Conservation (phyloP, 371 early-diverging fungal genomes). For the Ecytonucleospora hepatopenaei region DNA sequence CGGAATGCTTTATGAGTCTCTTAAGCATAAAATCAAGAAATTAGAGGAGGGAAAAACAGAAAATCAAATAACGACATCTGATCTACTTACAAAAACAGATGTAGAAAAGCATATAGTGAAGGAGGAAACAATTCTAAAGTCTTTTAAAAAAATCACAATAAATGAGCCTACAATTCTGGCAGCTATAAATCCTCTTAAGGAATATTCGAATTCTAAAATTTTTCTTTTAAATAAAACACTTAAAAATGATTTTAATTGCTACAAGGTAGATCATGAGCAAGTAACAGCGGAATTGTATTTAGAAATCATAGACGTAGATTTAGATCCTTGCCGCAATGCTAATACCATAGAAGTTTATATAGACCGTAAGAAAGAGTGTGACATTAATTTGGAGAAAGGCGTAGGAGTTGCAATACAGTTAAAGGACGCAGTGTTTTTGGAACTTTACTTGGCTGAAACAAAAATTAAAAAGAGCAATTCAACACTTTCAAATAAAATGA, state of each 20-base stretch:
- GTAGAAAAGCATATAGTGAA: background rate
- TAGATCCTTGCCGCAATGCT: conserved; percentile 22
- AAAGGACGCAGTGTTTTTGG: conserved; percentile 6
- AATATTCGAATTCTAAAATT: background rate
- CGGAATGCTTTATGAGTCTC: background rate
- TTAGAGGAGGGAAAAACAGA: background rate
- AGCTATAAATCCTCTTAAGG: background rate
- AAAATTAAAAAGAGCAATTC: background rate
- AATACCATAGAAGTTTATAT: conserved; percentile 16
- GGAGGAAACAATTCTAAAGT: background rate
- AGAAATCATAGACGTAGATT: background rate
- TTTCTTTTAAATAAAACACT: background rate
- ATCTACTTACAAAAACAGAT: background rate
- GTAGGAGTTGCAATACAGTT: conserved; percentile 1
- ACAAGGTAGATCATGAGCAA: background rate
- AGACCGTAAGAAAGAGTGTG: conserved; percentile 2
- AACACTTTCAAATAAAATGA: background rate
- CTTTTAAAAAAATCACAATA: background rate
- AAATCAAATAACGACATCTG: background rate
- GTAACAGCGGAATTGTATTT: conserved; percentile 11
- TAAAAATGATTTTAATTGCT: background rate
- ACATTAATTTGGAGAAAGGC: background rate
- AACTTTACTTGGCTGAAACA: conserved; percentile 10
- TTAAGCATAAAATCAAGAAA: background rate
- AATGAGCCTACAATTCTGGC: background rate